Percentiles rank a stretch among this genome's conserved stretches.
phyloP scores from a whole-genome alignment of 1,284 basidiomycete species.

The Sanghuangporus weigelae region DNA sequence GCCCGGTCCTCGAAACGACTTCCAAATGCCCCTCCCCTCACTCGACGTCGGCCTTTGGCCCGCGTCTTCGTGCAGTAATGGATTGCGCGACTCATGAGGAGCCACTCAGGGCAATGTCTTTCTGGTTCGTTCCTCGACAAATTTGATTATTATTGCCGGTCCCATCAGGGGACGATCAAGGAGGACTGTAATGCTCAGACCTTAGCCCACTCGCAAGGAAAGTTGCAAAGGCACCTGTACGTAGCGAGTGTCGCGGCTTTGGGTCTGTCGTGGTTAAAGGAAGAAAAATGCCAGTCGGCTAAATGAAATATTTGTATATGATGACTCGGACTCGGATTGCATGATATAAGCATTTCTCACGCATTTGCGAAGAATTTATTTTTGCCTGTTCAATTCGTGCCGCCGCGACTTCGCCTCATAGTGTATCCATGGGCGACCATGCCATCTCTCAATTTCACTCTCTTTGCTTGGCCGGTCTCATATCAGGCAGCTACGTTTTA shows the following conservation, averaged over 20 bases:
- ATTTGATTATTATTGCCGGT: conserved; percentile 28
- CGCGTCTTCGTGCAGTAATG: too few relatives aligned
- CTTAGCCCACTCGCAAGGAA: conserved; percentile 52
- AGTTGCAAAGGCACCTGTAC: conserved; percentile 29
- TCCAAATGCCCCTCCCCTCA: neutral
- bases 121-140: conserved; percentile 46
- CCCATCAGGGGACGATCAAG: conserved; percentile 47
- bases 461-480: conserved; percentile 5
- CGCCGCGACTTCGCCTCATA: neutral
- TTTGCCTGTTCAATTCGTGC: neutral
- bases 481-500: conserved; percentile 11
- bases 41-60: neutral
- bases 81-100: neutral
- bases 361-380: neutral
- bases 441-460: neutral
- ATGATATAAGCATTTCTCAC: neutral
- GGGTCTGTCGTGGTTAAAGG: conserved; percentile 31
- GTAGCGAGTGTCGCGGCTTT: conserved; percentile 52
- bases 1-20: conserved; percentile 5
- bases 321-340: neutral
- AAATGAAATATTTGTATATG: neutral
- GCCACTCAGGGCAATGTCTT: conserved; percentile 22
- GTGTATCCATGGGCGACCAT: neutral
- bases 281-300: neutral
- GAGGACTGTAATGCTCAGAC: conserved; percentile 53